Evolutionary conservation across 2,329 filamentous ascomycete genomes (phyloP).

Genomic region (Chaetoscypha palmicola): DNA sequence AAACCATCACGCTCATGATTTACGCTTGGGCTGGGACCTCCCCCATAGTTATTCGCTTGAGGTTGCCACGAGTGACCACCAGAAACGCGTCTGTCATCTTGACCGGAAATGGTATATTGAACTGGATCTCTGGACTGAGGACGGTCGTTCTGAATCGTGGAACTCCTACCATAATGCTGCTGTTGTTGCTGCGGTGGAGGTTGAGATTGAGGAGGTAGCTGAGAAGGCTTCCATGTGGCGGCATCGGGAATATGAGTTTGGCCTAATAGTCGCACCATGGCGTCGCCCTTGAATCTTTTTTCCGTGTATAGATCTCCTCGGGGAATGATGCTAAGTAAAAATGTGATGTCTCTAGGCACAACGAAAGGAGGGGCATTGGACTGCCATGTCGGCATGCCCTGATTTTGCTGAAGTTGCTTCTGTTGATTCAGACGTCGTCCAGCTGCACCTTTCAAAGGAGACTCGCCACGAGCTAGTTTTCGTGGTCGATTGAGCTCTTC

Average conservation of each 20-base stretch:
- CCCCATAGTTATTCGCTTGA: slow-evolving; percentile 4
- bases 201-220: slow-evolving; percentile 25
- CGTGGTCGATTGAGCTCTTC: slow-evolving; percentile 69
- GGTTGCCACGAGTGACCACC: slow-evolving; percentile 2
- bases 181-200: slow-evolving; percentile 16
- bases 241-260: slow-evolving; percentile 59
- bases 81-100: slow-evolving; percentile 8
- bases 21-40: slow-evolving; percentile 6
- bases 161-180: slow-evolving; percentile 26
- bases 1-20: slow-evolving; percentile 14
- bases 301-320: slow-evolving; percentile 61
- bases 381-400: slow-evolving; percentile 32
- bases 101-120: slow-evolving; percentile 6
- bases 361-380: slow-evolving; percentile 46
- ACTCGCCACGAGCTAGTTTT: slow-evolving; percentile 83
- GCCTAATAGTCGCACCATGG: slow-evolving; percentile 66
- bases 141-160: slow-evolving; percentile 10
- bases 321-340: slow-evolving; percentile 57
- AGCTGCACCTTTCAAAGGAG: slow-evolving; percentile 84
- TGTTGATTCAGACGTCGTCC: slow-evolving; percentile 74
- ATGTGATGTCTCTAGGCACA: slow-evolving; percentile 61
- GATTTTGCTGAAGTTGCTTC: slow-evolving; percentile 49
- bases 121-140: slow-evolving; percentile 9
- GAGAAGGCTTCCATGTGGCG: slow-evolving; percentile 43
- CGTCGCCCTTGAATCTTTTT: slow-evolving; percentile 61